These are phyloP conservation scores for Thelonectria blattea DNA, from an alignment of 2,329 filamentous ascomycete species.

Conservation along the genomic window DNA sequence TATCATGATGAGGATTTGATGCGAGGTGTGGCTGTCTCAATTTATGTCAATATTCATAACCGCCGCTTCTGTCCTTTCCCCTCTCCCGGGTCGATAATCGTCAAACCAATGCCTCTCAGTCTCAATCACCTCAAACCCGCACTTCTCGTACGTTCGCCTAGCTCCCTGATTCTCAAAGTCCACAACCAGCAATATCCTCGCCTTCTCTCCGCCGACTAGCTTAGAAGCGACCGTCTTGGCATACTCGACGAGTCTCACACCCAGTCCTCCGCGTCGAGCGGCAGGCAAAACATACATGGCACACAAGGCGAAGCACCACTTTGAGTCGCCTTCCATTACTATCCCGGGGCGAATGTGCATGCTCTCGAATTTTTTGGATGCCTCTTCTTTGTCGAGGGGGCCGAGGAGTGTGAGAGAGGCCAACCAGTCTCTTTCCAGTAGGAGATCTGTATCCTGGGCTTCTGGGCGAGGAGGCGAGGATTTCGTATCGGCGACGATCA, in stretches of 20 bases:
- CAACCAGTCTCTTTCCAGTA: constrained; percentile 18
- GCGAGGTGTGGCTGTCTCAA: neutral
- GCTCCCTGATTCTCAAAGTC: constrained; percentile 17
- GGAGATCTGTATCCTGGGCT: neutral
- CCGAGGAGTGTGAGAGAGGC: constrained; percentile 21
- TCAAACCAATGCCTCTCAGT: constrained; percentile 25
- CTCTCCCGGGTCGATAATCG: neutral
- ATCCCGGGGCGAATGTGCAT: neutral
- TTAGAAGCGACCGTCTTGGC: constrained; percentile 3
- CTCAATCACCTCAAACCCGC: constrained; percentile 19
- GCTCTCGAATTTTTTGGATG: neutral
- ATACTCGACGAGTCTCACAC: constrained; percentile 8
- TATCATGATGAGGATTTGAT: neutral
- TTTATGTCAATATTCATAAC: constrained; percentile 23
- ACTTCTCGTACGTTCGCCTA: constrained; percentile 24
- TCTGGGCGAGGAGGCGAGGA: neutral
- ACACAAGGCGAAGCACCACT: constrained; percentile 16
- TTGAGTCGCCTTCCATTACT: neutral
- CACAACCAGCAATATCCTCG: constrained; percentile 14
- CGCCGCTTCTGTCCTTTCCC: constrained; percentile 8
- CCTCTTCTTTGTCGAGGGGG: constrained; percentile 11
- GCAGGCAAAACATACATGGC: constrained; percentile 24
- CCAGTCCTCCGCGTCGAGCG: constrained; percentile 22
- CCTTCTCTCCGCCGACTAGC: neutral
- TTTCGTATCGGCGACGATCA: neutral